Evolutionary conservation across 768 basidiomycete genomes (phyloP), one percentile per base, ranked within the genome.

Genomic region (Hortiboletus campestris): DNA sequence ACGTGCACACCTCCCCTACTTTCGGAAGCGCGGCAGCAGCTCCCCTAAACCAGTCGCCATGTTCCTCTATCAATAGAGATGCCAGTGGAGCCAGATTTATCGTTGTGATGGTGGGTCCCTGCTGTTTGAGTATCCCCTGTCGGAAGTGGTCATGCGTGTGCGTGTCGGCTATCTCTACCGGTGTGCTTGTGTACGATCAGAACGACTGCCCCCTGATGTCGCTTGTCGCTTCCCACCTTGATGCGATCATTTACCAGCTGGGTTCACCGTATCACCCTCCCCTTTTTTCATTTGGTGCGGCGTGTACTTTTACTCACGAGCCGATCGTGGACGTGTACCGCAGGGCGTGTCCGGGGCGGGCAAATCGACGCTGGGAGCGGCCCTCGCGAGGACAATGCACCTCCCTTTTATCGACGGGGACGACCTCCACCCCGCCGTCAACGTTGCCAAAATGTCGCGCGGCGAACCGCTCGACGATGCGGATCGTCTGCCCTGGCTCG

Each of bases 401-500:
- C 59, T 92, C 56, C 86, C 92, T 1, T 96, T 89, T 74, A 75
- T 93, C 56, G 95, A 98, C 65, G 95, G 89, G 29, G 94, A 97
- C 68, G 85, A 89, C 58, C 78, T 97, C 29, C 95, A 98, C 67
- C 89, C 94, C 0, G 65, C 76, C 22, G 71, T 80, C 13, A 96
- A 96, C 70, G 81, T 96, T 40, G 85, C 82, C 29, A 98, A 98
- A 80, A 97, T 98, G 94, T 73, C 84, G 6, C 66, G 74, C 2
- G 93, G 93, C 0, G 72, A 76, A 22, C 88, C 94, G 6, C 75
- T 98, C 60, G 85, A 78, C 3, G 94, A 97, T 65, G 80, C 74
- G 3, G 94, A 97, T 67, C 85, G 94, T 19, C 77, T 81, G 60
- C 93, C 94, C 1, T 98, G 96, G 95, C 79, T 98, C 5, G 79